phyloP scores from a whole-genome alignment of 768 basidiomycete genomes.

The Cystobasidium onofrii region DNA sequence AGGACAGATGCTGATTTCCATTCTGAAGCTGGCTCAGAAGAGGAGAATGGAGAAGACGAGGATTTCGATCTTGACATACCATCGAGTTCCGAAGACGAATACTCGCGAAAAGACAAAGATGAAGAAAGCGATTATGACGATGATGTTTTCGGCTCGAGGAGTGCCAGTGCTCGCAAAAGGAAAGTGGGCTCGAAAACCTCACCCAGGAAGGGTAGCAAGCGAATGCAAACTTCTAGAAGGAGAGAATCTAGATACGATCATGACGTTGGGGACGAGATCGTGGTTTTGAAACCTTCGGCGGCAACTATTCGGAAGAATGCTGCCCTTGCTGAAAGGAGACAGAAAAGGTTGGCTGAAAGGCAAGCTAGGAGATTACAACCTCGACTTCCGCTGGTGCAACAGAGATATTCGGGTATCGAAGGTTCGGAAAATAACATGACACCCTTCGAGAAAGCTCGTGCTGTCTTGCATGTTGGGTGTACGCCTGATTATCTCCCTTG shows the following conservation, averaged over 20 bases:
- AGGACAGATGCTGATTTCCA: not conserved
- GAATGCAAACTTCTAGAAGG: not conserved
- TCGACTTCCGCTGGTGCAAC: not conserved
- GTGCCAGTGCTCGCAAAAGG: slow-evolving; percentile 24
- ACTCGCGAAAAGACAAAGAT: not conserved
- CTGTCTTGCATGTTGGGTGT: slow-evolving; percentile 76
- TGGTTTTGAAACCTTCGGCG: slow-evolving; percentile 13
- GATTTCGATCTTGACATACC: not conserved
- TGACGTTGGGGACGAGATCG: not conserved
- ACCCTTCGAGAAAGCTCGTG: slow-evolving; percentile 40
- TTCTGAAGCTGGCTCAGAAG: slow-evolving; percentile 2
- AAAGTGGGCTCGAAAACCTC: slow-evolving; percentile 11
- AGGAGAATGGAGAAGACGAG: slow-evolving; percentile 1
- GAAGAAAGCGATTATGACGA: slow-evolving; percentile 21
- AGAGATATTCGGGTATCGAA: slow-evolving; percentile 7
- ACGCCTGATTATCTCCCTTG: slow-evolving; percentile 84
- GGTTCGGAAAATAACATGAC: not conserved
- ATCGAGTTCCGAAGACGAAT: slow-evolving; percentile 8
- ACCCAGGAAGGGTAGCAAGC: not conserved
- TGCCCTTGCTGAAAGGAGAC: slow-evolving; percentile 14
- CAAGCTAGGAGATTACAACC: slow-evolving; percentile 16
- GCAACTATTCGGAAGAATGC: slow-evolving; percentile 11
- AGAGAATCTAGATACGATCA: not conserved
- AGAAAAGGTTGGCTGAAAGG: slow-evolving; percentile 3
- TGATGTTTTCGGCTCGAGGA: slow-evolving; percentile 13